Conservation (phyloP, 2,329 filamentous ascomycete species). For the Leptographium radiaticola region DNA sequence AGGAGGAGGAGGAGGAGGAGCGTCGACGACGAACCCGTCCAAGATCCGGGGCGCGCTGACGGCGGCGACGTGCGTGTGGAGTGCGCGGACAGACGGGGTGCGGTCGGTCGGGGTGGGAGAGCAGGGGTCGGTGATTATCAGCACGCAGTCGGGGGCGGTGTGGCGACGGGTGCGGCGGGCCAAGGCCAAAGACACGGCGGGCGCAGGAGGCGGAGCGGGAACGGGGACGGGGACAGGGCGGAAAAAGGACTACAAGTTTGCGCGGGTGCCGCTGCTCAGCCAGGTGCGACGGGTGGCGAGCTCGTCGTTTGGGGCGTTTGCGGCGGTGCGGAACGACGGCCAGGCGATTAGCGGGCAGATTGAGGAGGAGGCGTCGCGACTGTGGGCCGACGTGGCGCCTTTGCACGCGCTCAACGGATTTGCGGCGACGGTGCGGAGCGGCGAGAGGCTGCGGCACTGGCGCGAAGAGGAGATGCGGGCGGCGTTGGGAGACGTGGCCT, state of each 20-base stretch:
- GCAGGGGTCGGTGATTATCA: slow-evolving; percentile 88
- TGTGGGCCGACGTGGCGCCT: slow-evolving; percentile 63
- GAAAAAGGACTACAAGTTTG: slow-evolving; percentile 88
- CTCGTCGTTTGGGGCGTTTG: slow-evolving; percentile 81
- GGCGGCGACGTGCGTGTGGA: slow-evolving; percentile 73
- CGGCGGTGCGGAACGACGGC: slow-evolving; percentile 72
- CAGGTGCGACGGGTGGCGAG: slow-evolving; percentile 74
- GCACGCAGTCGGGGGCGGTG: slow-evolving; percentile 81
- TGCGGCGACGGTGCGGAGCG: slow-evolving; percentile 24
- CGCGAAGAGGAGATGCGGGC: slow-evolving; percentile 32
- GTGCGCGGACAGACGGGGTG: slow-evolving; percentile 73
- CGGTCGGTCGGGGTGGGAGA: slow-evolving; percentile 80
- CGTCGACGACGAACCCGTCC: slow-evolving; percentile 82
- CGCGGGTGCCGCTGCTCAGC: slow-evolving; percentile 77
- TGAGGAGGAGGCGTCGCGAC: slow-evolving; percentile 46
- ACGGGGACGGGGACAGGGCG: slow-evolving; percentile 36
- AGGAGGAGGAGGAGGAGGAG: slow-evolving; percentile 11
- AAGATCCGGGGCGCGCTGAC: slow-evolving; percentile 80
- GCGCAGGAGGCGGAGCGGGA: background rate
- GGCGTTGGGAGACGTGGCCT: slow-evolving; percentile 35
- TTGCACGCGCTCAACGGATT: slow-evolving; percentile 58
- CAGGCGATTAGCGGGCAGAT: slow-evolving; percentile 66
- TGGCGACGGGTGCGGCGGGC: slow-evolving; percentile 78
- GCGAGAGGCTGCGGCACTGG: slow-evolving; percentile 26
- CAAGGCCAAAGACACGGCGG: slow-evolving; percentile 55